Base-by-base conservation (phyloP, 2,329 filamentous ascomycete species). In the Aspergillus eucalypticola region DNA sequence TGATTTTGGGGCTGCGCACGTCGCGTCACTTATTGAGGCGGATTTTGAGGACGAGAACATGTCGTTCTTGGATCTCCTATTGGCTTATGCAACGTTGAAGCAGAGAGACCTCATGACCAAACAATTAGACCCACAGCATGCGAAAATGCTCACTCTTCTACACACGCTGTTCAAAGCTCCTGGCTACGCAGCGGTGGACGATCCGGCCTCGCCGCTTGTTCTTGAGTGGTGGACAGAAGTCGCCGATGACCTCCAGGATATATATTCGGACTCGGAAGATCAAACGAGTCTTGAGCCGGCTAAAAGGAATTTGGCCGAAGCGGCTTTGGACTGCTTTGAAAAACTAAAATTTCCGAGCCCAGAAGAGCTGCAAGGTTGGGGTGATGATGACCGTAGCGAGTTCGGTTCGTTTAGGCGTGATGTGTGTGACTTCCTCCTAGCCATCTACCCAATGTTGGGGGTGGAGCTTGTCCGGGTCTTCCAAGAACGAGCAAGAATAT, bases 321-420 rank as follows among this genome's bases (percentile, higher is more conserved):
- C 76, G 11, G 74, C 79, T 38, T 65, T 76, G 8, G 76, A 78
- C 54, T 75, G 78, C 57, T 79, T 76, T 60, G 73, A 73, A 35
- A 79, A 80, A 59, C 70, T 80, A 21, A 69, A 74, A n/a, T 78
- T 76, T 56, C 76, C 78, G 0, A 66, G 60, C 8, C 59, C 71
- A 2, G 68, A 69, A 42, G 71, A 76, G 19, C 42, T 75, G 15
- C 67, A 70, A 32, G 72, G 73, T 8, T 81, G 78, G 78, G 71
- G 73, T 49, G 73, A 76, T 32, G 78, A 81, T 53, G 78, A 81
- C 27, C 68, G 76, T 29, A 71, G 69, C 56, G 75, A 78, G 57
- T 81, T 81, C 58, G 71, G 71, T 50, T 69, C 73, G 17, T 81
- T 80, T 59, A 77, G 79, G 17, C 75, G 76, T 27, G 78, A 81